Evolutionary conservation across 1,139 yeast genomes (phyloP).

Genomic region (Blastobotrys elegans): DNA sequence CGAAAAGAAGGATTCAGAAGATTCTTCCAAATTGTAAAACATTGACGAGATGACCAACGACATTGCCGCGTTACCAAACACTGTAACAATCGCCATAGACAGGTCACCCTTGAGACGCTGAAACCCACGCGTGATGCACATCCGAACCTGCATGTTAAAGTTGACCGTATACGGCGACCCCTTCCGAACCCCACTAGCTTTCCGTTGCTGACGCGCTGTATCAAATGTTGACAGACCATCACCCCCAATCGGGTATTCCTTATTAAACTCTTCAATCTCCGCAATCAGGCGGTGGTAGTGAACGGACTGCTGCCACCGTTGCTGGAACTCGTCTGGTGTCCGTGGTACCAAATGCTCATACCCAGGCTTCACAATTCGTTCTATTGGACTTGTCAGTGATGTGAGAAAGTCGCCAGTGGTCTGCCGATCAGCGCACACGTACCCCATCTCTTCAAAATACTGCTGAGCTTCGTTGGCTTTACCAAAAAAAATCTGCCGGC

Average conservation of each 20-base stretch:
- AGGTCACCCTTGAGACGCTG: conserved; percentile 63
- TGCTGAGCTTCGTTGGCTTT: conserved; percentile 52
- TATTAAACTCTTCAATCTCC: conserved; percentile 40
- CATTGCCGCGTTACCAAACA: conserved; percentile 61
- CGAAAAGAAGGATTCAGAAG: conserved; percentile 53
- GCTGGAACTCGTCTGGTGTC: conserved; percentile 64
- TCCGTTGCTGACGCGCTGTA: conserved; percentile 49
- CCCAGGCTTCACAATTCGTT: conserved; percentile 53
- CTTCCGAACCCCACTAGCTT: conserved; percentile 49
- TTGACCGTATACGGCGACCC: conserved; percentile 63
- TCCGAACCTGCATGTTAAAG: conserved; percentile 57
- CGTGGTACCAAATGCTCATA: conserved; percentile 60
- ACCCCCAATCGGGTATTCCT: conserved; percentile 26
- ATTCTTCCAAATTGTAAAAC: conserved; percentile 53
- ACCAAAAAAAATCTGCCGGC: conserved; percentile 75
- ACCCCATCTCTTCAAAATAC: conserved; percentile 64
- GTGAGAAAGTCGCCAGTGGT: conserved; percentile 85
- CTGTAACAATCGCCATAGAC: conserved; percentile 54
- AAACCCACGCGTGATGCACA: conserved; percentile 60
- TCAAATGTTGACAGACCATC: conserved; percentile 34
- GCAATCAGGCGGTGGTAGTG: conserved; percentile 39
- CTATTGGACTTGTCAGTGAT: conserved; percentile 68
- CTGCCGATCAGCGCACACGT: conserved; percentile 66
- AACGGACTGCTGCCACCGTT: conserved; percentile 57
- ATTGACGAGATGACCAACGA: conserved; percentile 70